Evolutionary conservation across 2,329 filamentous ascomycete genomes (phyloP).

Genomic region (Botrytis paeoniae): DNA sequence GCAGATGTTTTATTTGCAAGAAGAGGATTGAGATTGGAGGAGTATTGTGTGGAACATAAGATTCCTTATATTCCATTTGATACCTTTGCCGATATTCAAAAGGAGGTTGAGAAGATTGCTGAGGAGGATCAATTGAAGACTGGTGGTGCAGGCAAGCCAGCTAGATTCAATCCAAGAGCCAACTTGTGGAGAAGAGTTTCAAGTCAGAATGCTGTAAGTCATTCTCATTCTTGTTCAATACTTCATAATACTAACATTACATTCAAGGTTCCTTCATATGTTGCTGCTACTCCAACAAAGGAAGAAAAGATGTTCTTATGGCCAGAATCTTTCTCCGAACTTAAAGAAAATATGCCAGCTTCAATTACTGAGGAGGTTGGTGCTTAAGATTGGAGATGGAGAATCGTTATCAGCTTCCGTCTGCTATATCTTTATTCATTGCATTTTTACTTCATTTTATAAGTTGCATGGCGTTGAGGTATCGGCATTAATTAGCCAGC

Average conservation of each 20-base stretch:
- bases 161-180: conserved; percentile 63
- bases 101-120: conserved; percentile 55
- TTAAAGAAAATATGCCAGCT: conserved; percentile 7
- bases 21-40: conserved; percentile 61
- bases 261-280: conserved; percentile 44
- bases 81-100: conserved; percentile 64
- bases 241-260: not conserved
- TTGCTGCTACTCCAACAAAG: conserved; percentile 49
- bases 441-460: not conserved
- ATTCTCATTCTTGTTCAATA: not conserved
- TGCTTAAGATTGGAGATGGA: not conserved
- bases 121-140: conserved; percentile 60
- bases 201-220: conserved; percentile 50
- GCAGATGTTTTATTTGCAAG: conserved; percentile 67
- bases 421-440: not conserved
- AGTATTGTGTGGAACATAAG: conserved; percentile 61
- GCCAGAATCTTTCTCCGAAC: conserved; percentile 55
- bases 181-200: conserved; percentile 65
- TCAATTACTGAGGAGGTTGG: not conserved
- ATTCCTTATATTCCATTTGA: conserved; percentile 62
- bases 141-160: conserved; percentile 55
- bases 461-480: conserved; percentile 7
- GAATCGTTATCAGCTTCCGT: not conserved
- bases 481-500: not conserved
- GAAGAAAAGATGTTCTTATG: conserved; percentile 63